These are phyloP conservation scores for Penicillium antarcticum DNA, from an alignment of 495 filamentous ascomycete species.

Conservation along the genomic window DNA sequence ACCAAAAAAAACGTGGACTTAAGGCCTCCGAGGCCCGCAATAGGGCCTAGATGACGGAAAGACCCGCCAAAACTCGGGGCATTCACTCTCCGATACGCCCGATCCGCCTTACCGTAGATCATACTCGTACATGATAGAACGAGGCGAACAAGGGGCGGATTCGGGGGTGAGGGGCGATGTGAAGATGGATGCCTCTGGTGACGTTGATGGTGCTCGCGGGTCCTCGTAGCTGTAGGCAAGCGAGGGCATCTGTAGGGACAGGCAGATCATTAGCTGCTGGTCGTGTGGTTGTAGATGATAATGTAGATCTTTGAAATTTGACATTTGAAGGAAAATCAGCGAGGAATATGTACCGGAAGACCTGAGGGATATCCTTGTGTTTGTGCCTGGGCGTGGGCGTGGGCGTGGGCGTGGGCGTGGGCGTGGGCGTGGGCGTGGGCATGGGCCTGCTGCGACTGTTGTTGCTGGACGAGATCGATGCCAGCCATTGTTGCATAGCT, in stretches of 20 bases:
- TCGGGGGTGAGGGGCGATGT: slow-evolving; percentile 40
- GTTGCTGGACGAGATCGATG: slow-evolving; percentile 60
- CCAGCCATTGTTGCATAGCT: slow-evolving; percentile 73
- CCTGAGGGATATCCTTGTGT: slow-evolving; percentile 1
- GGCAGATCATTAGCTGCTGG: slow-evolving; percentile 25
- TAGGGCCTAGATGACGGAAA: slow-evolving; percentile 1
- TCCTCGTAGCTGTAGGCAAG: slow-evolving; percentile 82
- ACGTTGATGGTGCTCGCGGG: slow-evolving; percentile 53
- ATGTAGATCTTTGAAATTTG: not conserved
- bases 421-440: slow-evolving; percentile 15
- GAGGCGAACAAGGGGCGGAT: slow-evolving; percentile 32
- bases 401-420: slow-evolving; percentile 23
- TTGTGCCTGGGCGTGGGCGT: slow-evolving; percentile 2
- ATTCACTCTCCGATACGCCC: not conserved
- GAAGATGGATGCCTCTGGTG: slow-evolving; percentile 33
- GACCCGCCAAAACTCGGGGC: not conserved
- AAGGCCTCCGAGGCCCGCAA: not conserved
- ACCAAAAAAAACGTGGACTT: slow-evolving; percentile 2
- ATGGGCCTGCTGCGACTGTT: slow-evolving; percentile 12
- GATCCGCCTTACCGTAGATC: slow-evolving; percentile 17
- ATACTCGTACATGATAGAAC: slow-evolving; percentile 25
- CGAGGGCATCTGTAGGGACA: slow-evolving; percentile 69
- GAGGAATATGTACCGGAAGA: slow-evolving; percentile 43
- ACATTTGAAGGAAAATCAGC: slow-evolving; percentile 42
- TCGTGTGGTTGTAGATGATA: slow-evolving; percentile 11